A percentile compares a stretch with the other conserved stretches of the same genome.
Evolutionary conservation across 768 basidiomycete genomes (phyloP).

Genomic region (Nidularia pulvinata): DNA sequence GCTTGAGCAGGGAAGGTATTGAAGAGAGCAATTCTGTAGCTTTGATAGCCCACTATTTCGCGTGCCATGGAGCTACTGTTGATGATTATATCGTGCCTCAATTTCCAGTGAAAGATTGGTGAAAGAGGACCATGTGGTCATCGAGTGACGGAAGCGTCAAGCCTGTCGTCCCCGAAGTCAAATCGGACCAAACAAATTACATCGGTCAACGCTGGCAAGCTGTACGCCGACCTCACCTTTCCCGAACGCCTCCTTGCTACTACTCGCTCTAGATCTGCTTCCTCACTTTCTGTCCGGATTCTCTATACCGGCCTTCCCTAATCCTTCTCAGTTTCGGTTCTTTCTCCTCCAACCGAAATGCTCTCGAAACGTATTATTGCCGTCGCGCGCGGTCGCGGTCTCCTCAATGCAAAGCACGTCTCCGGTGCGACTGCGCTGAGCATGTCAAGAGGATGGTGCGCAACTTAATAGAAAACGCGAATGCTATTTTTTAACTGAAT

Average conservation of each 20-base stretch:
- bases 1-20: too few species aligned
- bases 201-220: conserved; percentile 8
- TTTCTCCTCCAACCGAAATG: conserved; percentile 32
- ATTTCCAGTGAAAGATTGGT: too few species aligned
- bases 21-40: too few species aligned
- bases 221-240: not conserved
- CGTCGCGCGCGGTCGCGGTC: conserved; percentile 59
- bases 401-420: conserved; percentile 33
- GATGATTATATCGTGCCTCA: too few species aligned
- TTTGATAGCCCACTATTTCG: too few species aligned
- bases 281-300: not conserved
- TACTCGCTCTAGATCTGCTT: not conserved
- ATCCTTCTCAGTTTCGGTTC: not conserved
- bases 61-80: too few species aligned
- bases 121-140: conserved; percentile 1
- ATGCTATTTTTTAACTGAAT: conserved; percentile 1
- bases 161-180: conserved; percentile 1
- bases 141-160: conserved; percentile 7
- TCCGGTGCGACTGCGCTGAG: conserved; percentile 24
- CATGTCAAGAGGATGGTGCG: conserved; percentile 50
- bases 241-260: not conserved
- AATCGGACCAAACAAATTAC: conserved; percentile 17
- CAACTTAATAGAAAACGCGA: not conserved
- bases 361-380: conserved; percentile 71
- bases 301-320: not conserved